These are phyloP conservation scores for Acacia melanoxylon DNA, from an alignment of 306 rosid species.

Conservation along the genomic window DNA sequence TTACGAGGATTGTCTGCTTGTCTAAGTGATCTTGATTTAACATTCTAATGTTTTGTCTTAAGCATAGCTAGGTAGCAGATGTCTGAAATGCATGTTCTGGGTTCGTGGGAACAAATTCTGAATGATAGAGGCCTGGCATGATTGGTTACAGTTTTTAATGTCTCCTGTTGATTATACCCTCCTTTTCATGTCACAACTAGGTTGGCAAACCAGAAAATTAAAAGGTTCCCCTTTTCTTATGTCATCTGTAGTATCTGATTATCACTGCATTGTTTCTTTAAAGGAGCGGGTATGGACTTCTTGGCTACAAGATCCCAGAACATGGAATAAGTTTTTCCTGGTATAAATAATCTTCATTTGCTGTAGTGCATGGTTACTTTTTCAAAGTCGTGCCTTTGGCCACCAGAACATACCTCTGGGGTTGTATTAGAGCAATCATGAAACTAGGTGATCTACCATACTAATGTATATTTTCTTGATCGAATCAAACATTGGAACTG, in stretches of 20 bases:
- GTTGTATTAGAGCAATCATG: conserved; percentile 9
- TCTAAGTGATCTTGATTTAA: neutral
- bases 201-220: neutral
- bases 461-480: neutral
- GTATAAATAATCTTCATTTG: neutral
- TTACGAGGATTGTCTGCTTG: neutral
- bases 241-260: neutral
- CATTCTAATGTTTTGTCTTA: neutral
- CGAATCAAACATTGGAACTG: neutral
- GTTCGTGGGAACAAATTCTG: neutral
- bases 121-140: neutral
- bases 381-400: neutral
- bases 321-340: neutral
- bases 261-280: neutral
- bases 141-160: neutral
- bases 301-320: conserved; percentile 6
- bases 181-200: neutral
- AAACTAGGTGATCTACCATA: neutral
- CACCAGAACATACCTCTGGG: neutral
- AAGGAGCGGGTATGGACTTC: neutral
- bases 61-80: neutral
- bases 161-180: neutral
- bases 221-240: neutral
- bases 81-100: neutral
- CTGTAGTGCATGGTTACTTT: neutral